Base-by-base conservation (phyloP, 192 early-diverging fungal species). In the Nowakowskiella sp. region DNA sequence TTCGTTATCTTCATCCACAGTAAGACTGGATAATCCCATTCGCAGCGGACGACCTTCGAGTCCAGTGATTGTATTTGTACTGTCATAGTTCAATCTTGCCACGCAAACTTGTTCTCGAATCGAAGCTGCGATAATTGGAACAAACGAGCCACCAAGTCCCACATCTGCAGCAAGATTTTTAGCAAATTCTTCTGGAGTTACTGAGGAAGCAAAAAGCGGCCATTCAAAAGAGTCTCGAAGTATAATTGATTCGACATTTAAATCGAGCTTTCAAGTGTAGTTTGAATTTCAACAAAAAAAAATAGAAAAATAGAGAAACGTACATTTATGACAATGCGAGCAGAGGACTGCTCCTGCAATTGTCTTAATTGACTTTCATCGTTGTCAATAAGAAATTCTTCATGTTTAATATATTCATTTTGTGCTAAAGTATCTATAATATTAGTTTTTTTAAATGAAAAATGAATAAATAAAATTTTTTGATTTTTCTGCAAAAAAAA, bases 221-320 rank as follows among this genome's bases (percentile, higher is more conserved):
- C 93, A 96, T 73, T 94, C 91, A 53, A 96, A 84, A 6, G 83
- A 77, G 61, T 96, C 93, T n/a, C 83, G 70, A 31, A 91, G 62
- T 59, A 89, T 80, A 16, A 86, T 65, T 42, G 82, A 65, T 21
- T 88, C 91, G 1, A 91, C 84, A 60, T 94, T 84, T 16, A 94
- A 51, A 66, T 94, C 89, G 25, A 94, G 68, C 77, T 87, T 34
- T 23, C 21, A 13, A 0, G 21, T n/a, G 4, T 13, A 3, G 53
- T 47, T 16, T 10, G 45, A 47, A 21, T 27, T n/a, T 25, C 6
- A 6, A 9, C 25, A 47, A 24, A 45, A 31, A 45, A 44, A 45
- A 4, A 19, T 3, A 6, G 7, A 16, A 25, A 27, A 9, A 8
- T 21, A 16, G 9, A 6, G 7, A 21, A 47, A 21, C 21, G 7